These are phyloP conservation scores for Trichoderma sp. DNA, from an alignment of 2,329 filamentous ascomycete genomes.

Conservation along the genomic window DNA sequence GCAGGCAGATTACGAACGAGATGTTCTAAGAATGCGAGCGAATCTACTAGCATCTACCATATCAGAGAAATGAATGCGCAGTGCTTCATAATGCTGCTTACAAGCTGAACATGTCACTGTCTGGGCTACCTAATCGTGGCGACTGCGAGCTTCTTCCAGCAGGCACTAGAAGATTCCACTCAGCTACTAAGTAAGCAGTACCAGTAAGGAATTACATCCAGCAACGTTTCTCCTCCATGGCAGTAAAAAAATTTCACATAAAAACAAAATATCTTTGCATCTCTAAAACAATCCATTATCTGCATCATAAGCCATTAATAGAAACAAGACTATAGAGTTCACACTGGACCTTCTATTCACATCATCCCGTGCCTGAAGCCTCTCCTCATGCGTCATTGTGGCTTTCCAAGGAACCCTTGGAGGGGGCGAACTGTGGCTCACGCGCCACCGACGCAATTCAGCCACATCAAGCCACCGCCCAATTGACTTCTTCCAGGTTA, in stretches of 20 bases:
- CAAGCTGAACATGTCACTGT: not conserved
- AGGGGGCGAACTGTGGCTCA: not conserved
- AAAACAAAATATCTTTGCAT: not conserved
- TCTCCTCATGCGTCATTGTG: slow-evolving; percentile 9
- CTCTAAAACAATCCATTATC: not conserved
- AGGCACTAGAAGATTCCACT: slow-evolving; percentile 32
- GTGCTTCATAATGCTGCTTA: slow-evolving; percentile 21
- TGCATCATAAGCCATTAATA: not conserved
- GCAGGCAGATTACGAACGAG: slow-evolving; percentile 23
- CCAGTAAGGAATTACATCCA: not conserved
- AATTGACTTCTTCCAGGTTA: not conserved
- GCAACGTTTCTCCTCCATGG: not conserved
- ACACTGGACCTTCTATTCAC: not conserved
- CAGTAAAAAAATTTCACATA: not conserved
- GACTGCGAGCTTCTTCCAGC: slow-evolving; percentile 25
- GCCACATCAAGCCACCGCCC: not conserved
- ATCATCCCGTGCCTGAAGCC: not conserved
- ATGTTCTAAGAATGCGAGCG: slow-evolving; percentile 29
- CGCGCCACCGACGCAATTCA: not conserved
- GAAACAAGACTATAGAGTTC: not conserved
- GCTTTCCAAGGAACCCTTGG: not conserved
- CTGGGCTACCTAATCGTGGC: not conserved
- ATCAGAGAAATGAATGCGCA: not conserved
- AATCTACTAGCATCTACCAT: slow-evolving; percentile 16
- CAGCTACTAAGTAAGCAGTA: not conserved